Evolutionary conservation across 352 stramenopile species (phyloP), one percentile per base, ranked within the genome.

Genomic region (Phytophthora sojae): DNA sequence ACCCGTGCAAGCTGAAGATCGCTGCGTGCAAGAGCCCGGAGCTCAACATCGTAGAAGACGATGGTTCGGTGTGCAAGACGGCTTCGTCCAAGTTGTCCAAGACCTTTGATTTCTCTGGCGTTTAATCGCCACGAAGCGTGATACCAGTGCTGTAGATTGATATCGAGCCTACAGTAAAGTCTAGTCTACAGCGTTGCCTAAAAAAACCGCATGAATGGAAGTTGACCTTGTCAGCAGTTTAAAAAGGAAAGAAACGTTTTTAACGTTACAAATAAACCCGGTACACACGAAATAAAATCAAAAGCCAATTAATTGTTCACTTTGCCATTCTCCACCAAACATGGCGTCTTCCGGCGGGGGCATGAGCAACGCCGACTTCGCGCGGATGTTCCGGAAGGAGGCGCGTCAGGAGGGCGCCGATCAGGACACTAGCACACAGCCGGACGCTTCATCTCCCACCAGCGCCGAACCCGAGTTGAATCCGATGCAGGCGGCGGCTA

Each of bases 321-420:
- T 64, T 19, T 6, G 15, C 4, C 2, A 35, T 44, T 57, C 21
- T 37, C 49, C 39, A 30, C 12, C n/a, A 47, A 49, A 2, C 15
- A 71, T 76, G 70, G 59, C 66, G 45, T 63, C 68, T 19, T 67
- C 57, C 15, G 47, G 35, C 21, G 52, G 44, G 2, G 74, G 82
- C 44, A 53, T 92, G 61, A 86, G 69, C 58, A 95, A 95, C 63
- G 86, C 88, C 4, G 88, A 95, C 76, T 95, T 95, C 61, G 86
- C 88, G 65, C 80, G 73, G n/a, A 81, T 95, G 63, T 95, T 94
- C 60, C 82, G 79, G 4, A 72, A 80, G 49, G 75, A 88, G 17
- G 58, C 67, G 25, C 78, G 53, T 4, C 45, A 71, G 32, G 65
- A 80, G 32, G 44, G 12, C n/a, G 25, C 15, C 19, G 14, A 56